Percentiles rank a stretch among this genome's conserved stretches.
phyloP scores from a whole-genome alignment of 371 early-diverging fungal genomes.

The Choanephora cucurbitarum region DNA sequence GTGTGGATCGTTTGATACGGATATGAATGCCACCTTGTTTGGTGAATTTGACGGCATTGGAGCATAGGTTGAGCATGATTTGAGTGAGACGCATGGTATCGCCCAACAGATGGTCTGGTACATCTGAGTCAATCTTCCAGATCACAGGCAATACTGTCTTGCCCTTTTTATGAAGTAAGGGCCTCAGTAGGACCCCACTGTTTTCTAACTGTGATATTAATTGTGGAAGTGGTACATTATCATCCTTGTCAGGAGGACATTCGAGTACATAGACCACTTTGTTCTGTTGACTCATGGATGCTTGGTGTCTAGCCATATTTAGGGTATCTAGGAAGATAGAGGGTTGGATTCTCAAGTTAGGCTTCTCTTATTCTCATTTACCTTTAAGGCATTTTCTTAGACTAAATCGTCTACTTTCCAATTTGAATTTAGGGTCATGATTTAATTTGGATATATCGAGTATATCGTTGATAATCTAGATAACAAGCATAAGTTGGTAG shows the following conservation, averaged over 20 bases:
- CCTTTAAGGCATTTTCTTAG: constrained; percentile 64
- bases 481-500: constrained; percentile 1
- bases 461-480: constrained; percentile 62
- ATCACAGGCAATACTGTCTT: constrained; percentile 55
- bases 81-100: constrained; percentile 62
- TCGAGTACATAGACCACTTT: constrained; percentile 54
- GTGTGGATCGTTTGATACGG: constrained; percentile 38
- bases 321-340: constrained; percentile 30
- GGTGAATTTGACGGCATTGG: constrained; percentile 63
- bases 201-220: constrained; percentile 32
- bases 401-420: constrained; percentile 57
- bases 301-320: constrained; percentile 55
- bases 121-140: constrained; percentile 60
- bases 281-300: constrained; percentile 45
- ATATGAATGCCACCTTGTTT: constrained; percentile 47
- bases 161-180: constrained; percentile 26
- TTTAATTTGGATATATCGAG: constrained; percentile 62
- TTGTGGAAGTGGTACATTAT: constrained; percentile 45
- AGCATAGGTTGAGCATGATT: constrained; percentile 59
- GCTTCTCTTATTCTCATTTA: constrained; percentile 10
- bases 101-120: constrained; percentile 59
- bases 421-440: constrained; percentile 61
- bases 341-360: too few relatives aligned
- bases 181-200: constrained; percentile 21
- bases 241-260: constrained; percentile 57